A percentile compares a stretch with the other conserved stretches of the same genome.
These are phyloP conservation scores for Hippophae rhamnoides DNA, from an alignment of 306 rosid species.

Conservation along the genomic window DNA sequence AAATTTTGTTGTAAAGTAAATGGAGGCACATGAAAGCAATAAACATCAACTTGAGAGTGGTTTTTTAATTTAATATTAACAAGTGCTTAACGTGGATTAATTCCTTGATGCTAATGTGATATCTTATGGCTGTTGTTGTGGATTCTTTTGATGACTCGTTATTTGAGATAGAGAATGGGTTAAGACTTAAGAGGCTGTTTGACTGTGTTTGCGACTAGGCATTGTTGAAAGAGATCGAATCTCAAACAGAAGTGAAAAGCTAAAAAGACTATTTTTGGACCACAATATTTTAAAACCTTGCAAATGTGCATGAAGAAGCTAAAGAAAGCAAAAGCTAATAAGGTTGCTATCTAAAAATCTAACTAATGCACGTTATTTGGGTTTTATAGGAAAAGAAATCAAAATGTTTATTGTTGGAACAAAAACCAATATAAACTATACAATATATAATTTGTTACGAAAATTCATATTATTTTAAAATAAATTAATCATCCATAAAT, in stretches of 20 bases:
- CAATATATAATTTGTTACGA: too few relatives aligned
- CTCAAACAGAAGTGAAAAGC: conserved; percentile 14
- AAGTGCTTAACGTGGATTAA: conserved; percentile 1
- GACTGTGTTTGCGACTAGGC: background rate
- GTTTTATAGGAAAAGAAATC: background rate
- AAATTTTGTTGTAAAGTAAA: too few relatives aligned
- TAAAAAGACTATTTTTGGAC: conserved; percentile 20
- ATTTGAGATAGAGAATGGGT: conserved; percentile 13
- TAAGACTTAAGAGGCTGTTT: background rate
- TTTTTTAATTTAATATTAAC: too few relatives aligned
- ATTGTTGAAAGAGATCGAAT: conserved; percentile 22
- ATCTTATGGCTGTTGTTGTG: conserved; percentile 13
- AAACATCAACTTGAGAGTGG: too few relatives aligned
- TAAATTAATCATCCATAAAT: too few relatives aligned
- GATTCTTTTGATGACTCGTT: conserved; percentile 19
- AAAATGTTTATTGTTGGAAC: conserved; percentile 21
- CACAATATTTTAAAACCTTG: conserved; percentile 15
- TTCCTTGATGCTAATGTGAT: background rate
- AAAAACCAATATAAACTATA: conserved; percentile 10
- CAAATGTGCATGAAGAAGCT: conserved; percentile 10
- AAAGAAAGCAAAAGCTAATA: conserved; percentile 7
- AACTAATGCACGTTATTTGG: conserved; percentile 23
- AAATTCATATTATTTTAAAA: too few relatives aligned
- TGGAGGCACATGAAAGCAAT: too few relatives aligned
- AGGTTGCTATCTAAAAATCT: conserved; percentile 13